Evolutionary conservation across 2,329 filamentous ascomycete genomes (phyloP).

Genomic region (Penicillium sp.): DNA sequence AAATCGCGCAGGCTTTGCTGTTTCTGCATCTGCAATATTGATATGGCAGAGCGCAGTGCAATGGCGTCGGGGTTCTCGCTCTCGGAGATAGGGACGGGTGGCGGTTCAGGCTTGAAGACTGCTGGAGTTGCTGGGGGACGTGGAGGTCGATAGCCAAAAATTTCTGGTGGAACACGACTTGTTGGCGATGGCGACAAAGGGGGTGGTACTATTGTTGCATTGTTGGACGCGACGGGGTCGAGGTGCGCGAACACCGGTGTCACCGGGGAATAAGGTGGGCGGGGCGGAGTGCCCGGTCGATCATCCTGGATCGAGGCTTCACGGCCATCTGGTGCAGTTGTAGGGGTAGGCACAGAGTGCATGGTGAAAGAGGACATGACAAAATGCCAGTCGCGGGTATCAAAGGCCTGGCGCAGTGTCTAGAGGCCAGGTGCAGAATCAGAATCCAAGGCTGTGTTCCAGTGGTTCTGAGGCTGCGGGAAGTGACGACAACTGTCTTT

Average conservation of each 20-base stretch:
- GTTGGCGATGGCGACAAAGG: conserved; percentile 29
- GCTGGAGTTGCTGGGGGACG: conserved; percentile 20
- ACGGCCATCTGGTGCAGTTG: conserved; percentile 14
- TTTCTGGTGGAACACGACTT: conserved; percentile 10
- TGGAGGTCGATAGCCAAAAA: conserved; percentile 8
- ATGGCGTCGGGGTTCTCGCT: conserved; percentile 75
- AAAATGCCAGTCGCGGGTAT: neutral
- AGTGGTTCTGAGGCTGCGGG: conserved; percentile 8
- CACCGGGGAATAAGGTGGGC: conserved; percentile 46
- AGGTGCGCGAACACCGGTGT: conserved; percentile 43
- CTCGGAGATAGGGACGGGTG: conserved; percentile 45
- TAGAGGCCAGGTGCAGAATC: conserved; percentile 3
- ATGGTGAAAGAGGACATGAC: conserved; percentile 31
- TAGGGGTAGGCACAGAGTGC: conserved; percentile 18
- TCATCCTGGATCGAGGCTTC: conserved; percentile 15
- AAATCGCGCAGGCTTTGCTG: conserved; percentile 74
- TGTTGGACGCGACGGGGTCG: conserved; percentile 25
- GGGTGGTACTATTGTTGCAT: conserved; percentile 33
- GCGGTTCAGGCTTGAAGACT: conserved; percentile 34
- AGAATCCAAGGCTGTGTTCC: conserved; percentile 1
- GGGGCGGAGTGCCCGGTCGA: conserved; percentile 39
- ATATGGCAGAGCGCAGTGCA: conserved; percentile 77
- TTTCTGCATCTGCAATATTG: conserved; percentile 80
- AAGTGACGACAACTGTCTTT: conserved; percentile 18
- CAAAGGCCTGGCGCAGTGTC: neutral